Evolutionary conservation across 345 rosid species (phyloP).

Genomic region (Moringa oleifera): DNA sequence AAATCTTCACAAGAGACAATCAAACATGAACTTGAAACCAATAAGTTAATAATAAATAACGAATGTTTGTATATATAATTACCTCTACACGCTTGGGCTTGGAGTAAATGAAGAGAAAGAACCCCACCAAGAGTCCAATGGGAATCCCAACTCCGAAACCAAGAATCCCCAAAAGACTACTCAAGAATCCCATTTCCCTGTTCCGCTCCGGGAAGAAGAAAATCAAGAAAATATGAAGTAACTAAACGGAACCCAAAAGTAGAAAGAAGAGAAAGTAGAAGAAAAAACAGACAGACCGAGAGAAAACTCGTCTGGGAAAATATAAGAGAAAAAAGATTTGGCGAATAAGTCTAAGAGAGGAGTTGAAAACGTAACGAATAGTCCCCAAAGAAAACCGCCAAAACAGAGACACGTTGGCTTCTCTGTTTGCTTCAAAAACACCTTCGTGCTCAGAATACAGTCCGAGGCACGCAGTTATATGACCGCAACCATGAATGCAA

Average conservation of each 20-base stretch:
- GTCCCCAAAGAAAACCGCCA: conserved; percentile 1
- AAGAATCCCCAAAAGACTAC: conserved; percentile 46
- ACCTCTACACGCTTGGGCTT: conserved; percentile 54
- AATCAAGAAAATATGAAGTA: conserved; percentile 2
- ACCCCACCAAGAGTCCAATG: conserved; percentile 62
- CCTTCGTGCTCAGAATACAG: no score
- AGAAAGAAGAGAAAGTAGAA: neutral
- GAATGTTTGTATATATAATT: conserved; percentile 2
- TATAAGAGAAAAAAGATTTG: neutral
- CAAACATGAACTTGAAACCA: conserved; percentile 1
- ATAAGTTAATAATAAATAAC: neutral
- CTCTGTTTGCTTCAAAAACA: no score
- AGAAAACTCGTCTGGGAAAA: no score
- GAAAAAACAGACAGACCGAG: neutral
- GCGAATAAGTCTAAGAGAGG: neutral
- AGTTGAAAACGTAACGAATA: neutral
- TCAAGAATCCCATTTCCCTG: conserved; percentile 40
- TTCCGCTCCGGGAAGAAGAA: neutral
- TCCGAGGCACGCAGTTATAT: neutral
- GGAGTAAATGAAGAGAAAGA: conserved; percentile 60
- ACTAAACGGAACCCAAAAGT: neutral
- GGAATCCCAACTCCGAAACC: conserved; percentile 76
- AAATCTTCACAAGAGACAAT: neutral
- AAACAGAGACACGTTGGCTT: neutral
- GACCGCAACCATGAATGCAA: no score